Conservation (phyloP, 2,329 filamentous ascomycete species). For the Pseudocercospora pini-densiflorae region DNA sequence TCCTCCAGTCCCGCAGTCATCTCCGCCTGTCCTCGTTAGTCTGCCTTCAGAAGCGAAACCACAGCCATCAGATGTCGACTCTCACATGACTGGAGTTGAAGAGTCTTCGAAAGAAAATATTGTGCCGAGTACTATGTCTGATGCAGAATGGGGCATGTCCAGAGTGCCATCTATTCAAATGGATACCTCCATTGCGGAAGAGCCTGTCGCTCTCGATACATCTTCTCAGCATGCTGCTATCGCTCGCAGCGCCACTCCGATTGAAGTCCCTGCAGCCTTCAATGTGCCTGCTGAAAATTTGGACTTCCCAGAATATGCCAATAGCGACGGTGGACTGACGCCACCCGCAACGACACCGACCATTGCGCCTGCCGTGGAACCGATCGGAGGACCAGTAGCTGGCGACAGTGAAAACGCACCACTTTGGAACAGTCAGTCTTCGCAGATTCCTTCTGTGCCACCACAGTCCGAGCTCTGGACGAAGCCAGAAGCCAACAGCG, state of each 20-base stretch:
- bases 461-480: slow-evolving; percentile 1
- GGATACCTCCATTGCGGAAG: background rate
- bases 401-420: background rate
- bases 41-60: background rate
- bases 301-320: slow-evolving; percentile 15
- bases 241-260: slow-evolving; percentile 1
- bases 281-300: slow-evolving; percentile 9
- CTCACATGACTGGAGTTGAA: background rate
- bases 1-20: background rate
- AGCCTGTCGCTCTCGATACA: background rate
- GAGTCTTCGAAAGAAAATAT: slow-evolving; percentile 9
- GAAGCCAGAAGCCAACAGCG: background rate
- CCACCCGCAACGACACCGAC: background rate
- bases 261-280: slow-evolving; percentile 10
- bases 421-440: background rate
- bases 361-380: background rate
- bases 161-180: slow-evolving; percentile 8
- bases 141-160: background rate
- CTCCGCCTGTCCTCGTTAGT: background rate
- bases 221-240: background rate
- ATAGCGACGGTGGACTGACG: slow-evolving; percentile 4
- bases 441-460: background rate
- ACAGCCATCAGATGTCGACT: background rate
- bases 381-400: background rate
- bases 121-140: background rate